Conservation (phyloP, 2,329 filamentous ascomycete genomes). For the Phyllosticta capitalensis region DNA sequence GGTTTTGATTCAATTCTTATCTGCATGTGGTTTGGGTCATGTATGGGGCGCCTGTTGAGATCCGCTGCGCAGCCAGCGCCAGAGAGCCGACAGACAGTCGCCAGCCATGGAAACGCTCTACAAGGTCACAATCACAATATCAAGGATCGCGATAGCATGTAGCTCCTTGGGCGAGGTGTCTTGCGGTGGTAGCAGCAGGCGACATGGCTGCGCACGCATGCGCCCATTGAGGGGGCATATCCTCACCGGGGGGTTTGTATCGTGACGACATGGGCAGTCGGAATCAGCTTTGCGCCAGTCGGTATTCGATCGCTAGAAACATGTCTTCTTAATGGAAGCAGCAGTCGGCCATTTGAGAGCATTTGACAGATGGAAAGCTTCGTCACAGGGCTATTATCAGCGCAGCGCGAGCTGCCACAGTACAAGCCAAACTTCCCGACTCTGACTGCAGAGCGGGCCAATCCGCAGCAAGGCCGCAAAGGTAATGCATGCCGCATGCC, state of each 20-base stretch:
- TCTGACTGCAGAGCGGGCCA: conserved; percentile 12
- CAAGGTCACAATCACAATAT: background rate
- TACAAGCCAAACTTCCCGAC: conserved; percentile 12
- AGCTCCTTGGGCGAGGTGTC: background rate
- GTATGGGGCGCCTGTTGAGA: background rate
- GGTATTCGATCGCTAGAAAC: background rate
- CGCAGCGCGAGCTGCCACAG: background rate
- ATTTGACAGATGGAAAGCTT: background rate
- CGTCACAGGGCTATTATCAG: background rate
- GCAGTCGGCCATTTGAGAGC: background rate
- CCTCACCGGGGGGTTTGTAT: background rate
- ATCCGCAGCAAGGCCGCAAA: conserved; percentile 10
- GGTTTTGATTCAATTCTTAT: conserved; percentile 5
- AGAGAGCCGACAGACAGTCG: background rate
- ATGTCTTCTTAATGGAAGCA: background rate
- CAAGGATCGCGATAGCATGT: background rate
- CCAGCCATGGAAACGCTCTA: background rate
- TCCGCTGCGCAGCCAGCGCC: background rate
- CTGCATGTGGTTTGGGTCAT: background rate
- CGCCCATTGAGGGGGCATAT: background rate
- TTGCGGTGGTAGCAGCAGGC: background rate
- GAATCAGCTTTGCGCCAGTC: background rate
- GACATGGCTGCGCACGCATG: background rate
- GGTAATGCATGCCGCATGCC: conserved; percentile 7
- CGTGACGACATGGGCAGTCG: background rate